Percentiles rank a stretch among this genome's conserved stretches.
phyloP scores from a whole-genome alignment of 768 basidiomycete species.

The Naganishia antarctica region DNA sequence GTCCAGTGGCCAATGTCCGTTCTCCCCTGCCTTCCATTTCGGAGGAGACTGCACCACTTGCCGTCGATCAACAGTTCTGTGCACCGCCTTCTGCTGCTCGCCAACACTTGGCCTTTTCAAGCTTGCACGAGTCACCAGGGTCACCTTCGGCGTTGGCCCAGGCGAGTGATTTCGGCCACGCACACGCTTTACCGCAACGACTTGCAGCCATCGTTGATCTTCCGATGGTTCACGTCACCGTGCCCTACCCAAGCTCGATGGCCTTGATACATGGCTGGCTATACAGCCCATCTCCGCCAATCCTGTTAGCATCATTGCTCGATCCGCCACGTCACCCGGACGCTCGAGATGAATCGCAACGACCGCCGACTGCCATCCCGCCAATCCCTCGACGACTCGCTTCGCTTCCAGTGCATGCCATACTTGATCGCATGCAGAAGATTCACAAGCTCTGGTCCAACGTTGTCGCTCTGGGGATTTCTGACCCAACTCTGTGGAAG shows the following conservation, averaged over 20 bases:
- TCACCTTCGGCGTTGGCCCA: not conserved
- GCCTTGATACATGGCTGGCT: slow-evolving; percentile 20
- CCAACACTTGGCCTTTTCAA: not conserved
- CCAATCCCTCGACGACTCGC: not conserved
- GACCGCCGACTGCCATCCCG: not conserved
- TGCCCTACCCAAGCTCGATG: slow-evolving; percentile 20
- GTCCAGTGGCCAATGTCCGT: not conserved
- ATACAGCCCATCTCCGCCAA: slow-evolving; percentile 21
- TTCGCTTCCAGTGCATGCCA: slow-evolving; percentile 2
- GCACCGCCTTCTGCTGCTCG: not conserved
- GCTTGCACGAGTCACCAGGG: not conserved
- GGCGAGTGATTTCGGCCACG: not conserved
- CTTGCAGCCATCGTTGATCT: slow-evolving; percentile 1
- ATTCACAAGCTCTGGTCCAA: slow-evolving; percentile 71
- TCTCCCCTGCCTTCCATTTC: not conserved
- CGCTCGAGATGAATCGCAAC: not conserved
- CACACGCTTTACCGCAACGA: not conserved
- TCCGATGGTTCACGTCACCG: slow-evolving; percentile 24
- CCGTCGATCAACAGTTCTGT: too few relatives aligned
- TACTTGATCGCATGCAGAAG: slow-evolving; percentile 14
- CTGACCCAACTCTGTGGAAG: slow-evolving; percentile 63
- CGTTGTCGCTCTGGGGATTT: slow-evolving; percentile 64
- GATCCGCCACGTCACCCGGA: not conserved
- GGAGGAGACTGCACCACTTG: not conserved
- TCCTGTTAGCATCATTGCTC: slow-evolving; percentile 17